Evolutionary conservation across 345 rosid species (phyloP), one percentile per base, ranked within the genome.

Genomic region (Brassica rapa): DNA sequence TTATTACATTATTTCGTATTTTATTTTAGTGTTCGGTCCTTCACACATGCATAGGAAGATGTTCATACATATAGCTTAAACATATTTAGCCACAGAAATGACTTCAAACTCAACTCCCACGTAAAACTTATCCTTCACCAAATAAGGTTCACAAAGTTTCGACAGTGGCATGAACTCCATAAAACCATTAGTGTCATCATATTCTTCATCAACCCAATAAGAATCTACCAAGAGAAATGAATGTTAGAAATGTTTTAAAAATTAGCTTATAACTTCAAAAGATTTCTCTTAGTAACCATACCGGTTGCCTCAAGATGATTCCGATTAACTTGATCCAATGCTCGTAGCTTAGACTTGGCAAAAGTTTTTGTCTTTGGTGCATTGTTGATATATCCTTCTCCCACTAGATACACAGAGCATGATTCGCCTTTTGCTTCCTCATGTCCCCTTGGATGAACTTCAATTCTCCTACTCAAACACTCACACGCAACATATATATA

Each of bases 81-180:
- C 21, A 55, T 56, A 56, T 2, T 56, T 56, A 21, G 62, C 4
- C 62, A 56, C 27, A 60, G 77, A 78, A 46, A 78, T 67, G 15
- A 72, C 63, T 41, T 72, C 62, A 66, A 78, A 71, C 6, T 72
- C 82, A 78, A 78, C 73, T 72, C 82, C 82, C 37, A 78, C 73
- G 15, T 57, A 72, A 2, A 78, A 15, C 72, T 16, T 41, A 72
- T 72, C 77, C 0, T 78, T 56, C 15, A 78, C 66, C 68, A 72
- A 78, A 57, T 72, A 78, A 72, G 81, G 81, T 41, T 72, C 30
- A 19, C 0, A 2, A 65, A 78, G 77, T 29, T 41, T 32, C 19
- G 68, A 3, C 27, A 78, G 62, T 19, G 72, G 62, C 81, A 78
- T 78, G 61, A 78, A 78, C n/a, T 65, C 9, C 1, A 1, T 1